A percentile compares a stretch with the other conserved stretches of the same genome.
These are phyloP conservation scores for Saccharomyces jurei DNA, from an alignment of 805 yeast species.

Conservation along the genomic window DNA sequence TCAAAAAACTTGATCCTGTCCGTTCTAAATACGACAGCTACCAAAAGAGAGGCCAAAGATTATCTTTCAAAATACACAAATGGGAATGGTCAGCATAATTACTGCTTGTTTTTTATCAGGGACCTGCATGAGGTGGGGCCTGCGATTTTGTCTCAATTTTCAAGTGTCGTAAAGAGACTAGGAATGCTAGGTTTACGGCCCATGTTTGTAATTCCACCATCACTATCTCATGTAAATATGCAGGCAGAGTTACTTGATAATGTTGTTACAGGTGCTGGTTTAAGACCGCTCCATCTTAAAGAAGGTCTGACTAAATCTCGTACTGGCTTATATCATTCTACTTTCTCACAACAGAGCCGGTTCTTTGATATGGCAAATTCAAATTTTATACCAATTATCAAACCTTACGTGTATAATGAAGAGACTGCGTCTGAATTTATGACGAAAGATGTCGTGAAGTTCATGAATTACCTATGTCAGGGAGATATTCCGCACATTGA, in stretches of 20 bases:
- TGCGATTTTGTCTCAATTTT: conserved; percentile 10
- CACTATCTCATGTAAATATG: conserved; percentile 8
- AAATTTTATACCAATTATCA: conserved; percentile 39
- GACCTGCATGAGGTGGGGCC: conserved; percentile 8
- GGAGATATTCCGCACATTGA: conserved; percentile 50
- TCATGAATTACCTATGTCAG: conserved; percentile 28
- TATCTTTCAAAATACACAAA: conserved; percentile 61
- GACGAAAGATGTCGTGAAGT: conserved; percentile 33
- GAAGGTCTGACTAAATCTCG: conserved; percentile 15
- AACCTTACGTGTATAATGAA: conserved; percentile 63
- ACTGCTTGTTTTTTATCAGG: conserved; percentile 25
- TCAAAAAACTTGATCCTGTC: conserved; percentile 66
- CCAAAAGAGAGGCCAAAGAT: conserved; percentile 83
- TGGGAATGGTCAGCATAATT: conserved; percentile 13
- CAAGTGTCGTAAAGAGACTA: conserved; percentile 21
- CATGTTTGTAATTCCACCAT: conserved; percentile 47
- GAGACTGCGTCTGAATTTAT: conserved; percentile 35
- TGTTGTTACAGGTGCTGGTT: conserved; percentile 14
- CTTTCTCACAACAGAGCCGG: conserved; percentile 9
- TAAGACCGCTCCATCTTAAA: conserved; percentile 21
- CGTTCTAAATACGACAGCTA: conserved; percentile 81
- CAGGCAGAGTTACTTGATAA: conserved; percentile 23
- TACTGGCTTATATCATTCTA: conserved; percentile 14
- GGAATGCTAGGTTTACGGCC: conserved; percentile 59
- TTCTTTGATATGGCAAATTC: conserved; percentile 7